Evolutionary conservation across 495 filamentous ascomycete species (phyloP).

Genomic region (Opeltia flavorubescens): DNA sequence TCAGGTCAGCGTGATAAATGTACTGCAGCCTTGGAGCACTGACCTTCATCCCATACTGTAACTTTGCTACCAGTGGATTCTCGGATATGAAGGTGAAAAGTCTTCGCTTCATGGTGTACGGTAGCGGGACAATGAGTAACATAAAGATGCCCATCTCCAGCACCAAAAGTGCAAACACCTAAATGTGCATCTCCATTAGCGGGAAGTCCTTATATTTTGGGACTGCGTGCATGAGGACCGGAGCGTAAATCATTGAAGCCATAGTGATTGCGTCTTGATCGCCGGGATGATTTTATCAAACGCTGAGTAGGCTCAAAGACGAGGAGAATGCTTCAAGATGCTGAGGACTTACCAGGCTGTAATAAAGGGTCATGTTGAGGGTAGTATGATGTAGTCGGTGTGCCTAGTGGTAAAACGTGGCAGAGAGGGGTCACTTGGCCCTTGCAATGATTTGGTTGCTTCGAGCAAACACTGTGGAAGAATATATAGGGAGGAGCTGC

Average conservation of each 20-base stretch:
- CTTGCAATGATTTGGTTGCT: neutral
- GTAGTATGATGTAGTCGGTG: slow-evolving; percentile 15
- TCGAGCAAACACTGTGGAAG: neutral
- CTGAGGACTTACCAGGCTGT: slow-evolving; percentile 65
- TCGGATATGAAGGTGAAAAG: slow-evolving; percentile 90
- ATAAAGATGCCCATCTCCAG: slow-evolving; percentile 89
- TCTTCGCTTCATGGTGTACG: slow-evolving; percentile 72
- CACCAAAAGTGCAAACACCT: slow-evolving; percentile 91
- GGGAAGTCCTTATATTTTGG: neutral
- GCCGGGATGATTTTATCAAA: neutral
- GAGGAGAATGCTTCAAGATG: neutral
- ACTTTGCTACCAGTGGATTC: slow-evolving; percentile 63
- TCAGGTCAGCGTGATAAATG: slow-evolving; percentile 19
- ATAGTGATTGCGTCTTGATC: slow-evolving; percentile 8
- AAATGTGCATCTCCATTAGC: slow-evolving; percentile 9
- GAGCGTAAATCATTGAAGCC: slow-evolving; percentile 25
- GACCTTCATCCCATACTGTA: slow-evolving; percentile 72
- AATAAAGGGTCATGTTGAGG: slow-evolving; percentile 93
- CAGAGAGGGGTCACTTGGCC: neutral
- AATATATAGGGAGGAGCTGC: neutral
- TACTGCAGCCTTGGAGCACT: too few species aligned
- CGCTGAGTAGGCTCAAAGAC: neutral
- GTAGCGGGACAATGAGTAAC: slow-evolving; percentile 80
- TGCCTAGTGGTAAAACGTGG: neutral
- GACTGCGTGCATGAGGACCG: slow-evolving; percentile 13